phyloP scores from a whole-genome alignment of 345 rosid genomes.

The Barbarea vulgaris region DNA sequence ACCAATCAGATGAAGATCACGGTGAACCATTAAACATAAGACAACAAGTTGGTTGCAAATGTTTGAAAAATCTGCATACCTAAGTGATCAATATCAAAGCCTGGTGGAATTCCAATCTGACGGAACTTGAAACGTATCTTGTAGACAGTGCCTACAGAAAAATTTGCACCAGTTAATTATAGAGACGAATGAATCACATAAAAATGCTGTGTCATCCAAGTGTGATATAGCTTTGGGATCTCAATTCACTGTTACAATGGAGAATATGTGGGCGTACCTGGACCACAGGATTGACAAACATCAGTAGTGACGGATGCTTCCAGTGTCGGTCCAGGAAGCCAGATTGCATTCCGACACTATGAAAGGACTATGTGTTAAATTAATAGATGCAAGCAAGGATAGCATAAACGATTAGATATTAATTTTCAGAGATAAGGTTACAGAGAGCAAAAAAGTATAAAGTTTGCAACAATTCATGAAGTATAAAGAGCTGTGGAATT shows the following conservation, averaged over 20 bases:
- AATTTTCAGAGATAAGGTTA: background rate
- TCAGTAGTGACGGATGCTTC: conserved; percentile 84
- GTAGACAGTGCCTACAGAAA: conserved; percentile 68
- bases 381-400: conserved; percentile 6
- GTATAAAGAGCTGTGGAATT: conserved; percentile 18
- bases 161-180: conserved; percentile 17
- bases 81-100: conserved; percentile 70
- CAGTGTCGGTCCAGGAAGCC: conserved; percentile 92
- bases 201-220: background rate
- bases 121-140: conserved; percentile 93
- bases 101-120: conserved; percentile 89
- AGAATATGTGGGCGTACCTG: conserved; percentile 48
- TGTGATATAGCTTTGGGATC: background rate
- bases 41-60: conserved; percentile 11
- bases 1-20: background rate
- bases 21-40: background rate
- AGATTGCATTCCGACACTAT: conserved; percentile 93
- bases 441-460: background rate
- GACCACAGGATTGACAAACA: conserved; percentile 74
- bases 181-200: background rate
- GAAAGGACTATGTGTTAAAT: conserved; percentile 2
- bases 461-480: background rate
- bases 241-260: conserved; percentile 8
- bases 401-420: background rate
- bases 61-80: conserved; percentile 49